Conservation (phyloP, 108 stramenopile genomes). For the Nitzschia palea region DNA sequence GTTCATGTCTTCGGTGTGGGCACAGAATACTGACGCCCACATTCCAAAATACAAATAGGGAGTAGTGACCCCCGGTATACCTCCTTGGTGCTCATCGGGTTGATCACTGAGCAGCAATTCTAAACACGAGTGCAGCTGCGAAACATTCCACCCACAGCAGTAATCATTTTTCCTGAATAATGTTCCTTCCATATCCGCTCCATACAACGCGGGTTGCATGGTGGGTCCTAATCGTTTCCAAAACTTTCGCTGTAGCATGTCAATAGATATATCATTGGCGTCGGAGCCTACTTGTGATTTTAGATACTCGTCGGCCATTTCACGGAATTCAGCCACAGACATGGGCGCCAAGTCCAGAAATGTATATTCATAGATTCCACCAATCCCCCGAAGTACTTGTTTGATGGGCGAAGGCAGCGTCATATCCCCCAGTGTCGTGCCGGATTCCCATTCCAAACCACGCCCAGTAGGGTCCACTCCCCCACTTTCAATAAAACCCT, state of each 20-base stretch:
- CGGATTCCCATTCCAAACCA: slow-evolving; percentile 76
- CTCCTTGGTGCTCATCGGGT: slow-evolving; percentile 35
- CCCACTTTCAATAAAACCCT: slow-evolving; percentile 57
- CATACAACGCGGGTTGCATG: slow-evolving; percentile 88
- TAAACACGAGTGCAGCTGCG: slow-evolving; percentile 44
- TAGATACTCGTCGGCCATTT: slow-evolving; percentile 74
- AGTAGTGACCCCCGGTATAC: slow-evolving; percentile 84
- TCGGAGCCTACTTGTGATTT: slow-evolving; percentile 57
- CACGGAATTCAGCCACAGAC: slow-evolving; percentile 65
- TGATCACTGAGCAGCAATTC: slow-evolving; percentile 41
- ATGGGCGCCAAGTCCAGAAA: slow-evolving; percentile 64
- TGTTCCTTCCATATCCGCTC: slow-evolving; percentile 93
- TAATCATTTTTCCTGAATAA: slow-evolving; percentile 80
- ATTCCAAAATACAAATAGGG: slow-evolving; percentile 90
- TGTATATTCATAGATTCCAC: slow-evolving; percentile 85
- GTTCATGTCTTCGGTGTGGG: slow-evolving; percentile 99
- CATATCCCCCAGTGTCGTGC: slow-evolving; percentile 72
- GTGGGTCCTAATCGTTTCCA: slow-evolving; percentile 93
- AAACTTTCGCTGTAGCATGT: slow-evolving; percentile 80
- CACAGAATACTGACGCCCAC: slow-evolving; percentile 89
- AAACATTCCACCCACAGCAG: slow-evolving; percentile 88
- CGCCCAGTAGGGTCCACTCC: slow-evolving; percentile 72
- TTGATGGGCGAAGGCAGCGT: slow-evolving; percentile 71
- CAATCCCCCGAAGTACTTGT: slow-evolving; percentile 74
- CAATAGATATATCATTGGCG: slow-evolving; percentile 31